These are phyloP conservation scores for Mycena amicta DNA, from an alignment of 768 basidiomycete genomes.

Conservation along the genomic window DNA sequence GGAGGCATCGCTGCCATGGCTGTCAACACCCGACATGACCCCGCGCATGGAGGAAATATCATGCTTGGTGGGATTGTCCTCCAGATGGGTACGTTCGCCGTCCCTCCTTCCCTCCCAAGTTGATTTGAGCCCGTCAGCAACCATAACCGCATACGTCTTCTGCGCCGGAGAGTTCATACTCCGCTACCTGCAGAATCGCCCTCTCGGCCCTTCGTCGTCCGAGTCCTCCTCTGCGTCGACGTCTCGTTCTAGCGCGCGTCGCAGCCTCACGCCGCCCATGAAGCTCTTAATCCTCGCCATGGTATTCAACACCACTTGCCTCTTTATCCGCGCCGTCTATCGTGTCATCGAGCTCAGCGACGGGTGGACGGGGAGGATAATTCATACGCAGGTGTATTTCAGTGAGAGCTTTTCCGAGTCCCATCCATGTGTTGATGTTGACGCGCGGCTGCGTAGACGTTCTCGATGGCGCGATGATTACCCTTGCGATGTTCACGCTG, in stretches of 20 bases:
- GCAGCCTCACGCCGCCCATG: neutral
- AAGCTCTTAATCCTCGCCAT: conserved; percentile 9
- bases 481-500: conserved; percentile 15
- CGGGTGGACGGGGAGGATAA: conserved; percentile 37
- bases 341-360: conserved; percentile 37
- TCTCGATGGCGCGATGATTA: conserved; percentile 22
- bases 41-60: conserved; percentile 14
- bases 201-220: no score
- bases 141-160: conserved; percentile 15
- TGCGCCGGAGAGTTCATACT: conserved; percentile 46
- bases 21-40: conserved; percentile 13
- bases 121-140: conserved; percentile 30
- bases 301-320: conserved; percentile 18
- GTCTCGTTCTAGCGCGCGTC: neutral
- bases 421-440: neutral
- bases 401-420: conserved; percentile 23
- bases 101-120: neutral
- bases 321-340: conserved; percentile 32
- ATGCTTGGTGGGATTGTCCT: conserved; percentile 22
- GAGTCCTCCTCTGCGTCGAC: neutral
- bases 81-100: conserved; percentile 14
- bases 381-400: conserved; percentile 37
- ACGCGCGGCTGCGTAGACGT: conserved; percentile 7
- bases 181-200: conserved; percentile 31
- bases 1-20: conserved; percentile 55